Conservation (phyloP, 192 early-diverging fungal genomes). For the Coemansia sp. region DNA sequence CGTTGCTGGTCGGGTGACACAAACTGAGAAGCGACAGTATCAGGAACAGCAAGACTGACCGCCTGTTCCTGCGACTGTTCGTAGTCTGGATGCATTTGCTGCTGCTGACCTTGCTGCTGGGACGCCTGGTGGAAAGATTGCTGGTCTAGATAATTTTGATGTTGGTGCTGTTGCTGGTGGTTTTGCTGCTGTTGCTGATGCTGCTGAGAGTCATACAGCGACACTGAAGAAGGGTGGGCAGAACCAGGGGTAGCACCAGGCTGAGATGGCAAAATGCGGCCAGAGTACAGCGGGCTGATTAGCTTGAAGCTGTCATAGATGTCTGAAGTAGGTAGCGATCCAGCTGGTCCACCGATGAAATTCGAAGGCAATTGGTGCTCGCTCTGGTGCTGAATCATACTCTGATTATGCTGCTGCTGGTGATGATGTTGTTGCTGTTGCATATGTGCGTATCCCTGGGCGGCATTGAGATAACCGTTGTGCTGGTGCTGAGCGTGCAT, state of each 20-base stretch:
- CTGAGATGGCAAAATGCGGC: constrained; percentile 32
- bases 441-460: not conserved
- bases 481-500: constrained; percentile 5
- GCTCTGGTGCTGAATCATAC: constrained; percentile 17
- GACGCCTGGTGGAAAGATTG: not conserved
- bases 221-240: constrained; percentile 5
- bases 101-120: constrained; percentile 8
- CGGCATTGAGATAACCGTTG: constrained; percentile 2
- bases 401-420: constrained; percentile 9
- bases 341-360: constrained; percentile 23
- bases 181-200: not conserved
- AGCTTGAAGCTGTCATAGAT: constrained; percentile 46
- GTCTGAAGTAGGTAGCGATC: constrained; percentile 27
- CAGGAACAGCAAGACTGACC: not conserved
- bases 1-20: not conserved
- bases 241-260: constrained; percentile 5
- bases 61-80: constrained; percentile 4
- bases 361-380: constrained; percentile 23
- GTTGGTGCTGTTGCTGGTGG: not conserved
- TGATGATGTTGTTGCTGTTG: constrained; percentile 14
- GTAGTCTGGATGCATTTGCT: constrained; percentile 4
- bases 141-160: not conserved
- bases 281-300: constrained; percentile 43
- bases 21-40: constrained; percentile 25
- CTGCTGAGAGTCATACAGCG: constrained; percentile 10